Conservation (phyloP, 352 stramenopile genomes). For the Globisporangium paddicum region DNA sequence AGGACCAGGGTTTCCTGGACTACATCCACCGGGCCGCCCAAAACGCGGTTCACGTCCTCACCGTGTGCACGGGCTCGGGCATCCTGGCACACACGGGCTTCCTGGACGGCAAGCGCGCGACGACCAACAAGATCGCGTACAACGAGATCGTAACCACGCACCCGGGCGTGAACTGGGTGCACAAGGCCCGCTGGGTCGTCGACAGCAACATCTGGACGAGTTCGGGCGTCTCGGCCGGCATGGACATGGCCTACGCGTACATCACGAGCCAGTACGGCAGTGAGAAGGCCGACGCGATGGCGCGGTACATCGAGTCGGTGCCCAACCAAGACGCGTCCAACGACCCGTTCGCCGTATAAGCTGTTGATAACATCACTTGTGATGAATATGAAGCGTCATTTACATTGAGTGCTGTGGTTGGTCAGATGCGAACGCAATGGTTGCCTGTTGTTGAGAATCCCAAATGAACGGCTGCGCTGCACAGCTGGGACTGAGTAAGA, state of each 20-base stretch:
- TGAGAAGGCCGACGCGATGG: constrained; percentile 7
- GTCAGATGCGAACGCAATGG: no score
- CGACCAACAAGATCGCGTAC: constrained; percentile 26
- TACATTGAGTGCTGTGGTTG: not conserved
- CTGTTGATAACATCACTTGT: not conserved
- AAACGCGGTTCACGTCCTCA: constrained; percentile 14
- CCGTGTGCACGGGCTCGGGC: constrained; percentile 21
- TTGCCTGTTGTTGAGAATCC: no score
- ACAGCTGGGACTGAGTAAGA: no score
- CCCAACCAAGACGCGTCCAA: constrained; percentile 19
- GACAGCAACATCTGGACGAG: constrained; percentile 34
- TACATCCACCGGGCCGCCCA: constrained; percentile 15
- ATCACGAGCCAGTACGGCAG: constrained; percentile 14
- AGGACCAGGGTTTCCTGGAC: constrained; percentile 13
- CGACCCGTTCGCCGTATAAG: constrained; percentile 15
- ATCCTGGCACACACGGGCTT: constrained; percentile 23
- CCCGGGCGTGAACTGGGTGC: constrained; percentile 22
- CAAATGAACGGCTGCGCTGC: no score
- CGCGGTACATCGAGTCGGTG: constrained; percentile 18
- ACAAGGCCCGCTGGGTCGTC: constrained; percentile 28
- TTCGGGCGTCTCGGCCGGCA: constrained; percentile 30
- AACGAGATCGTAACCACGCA: constrained; percentile 11
- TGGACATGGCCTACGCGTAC: constrained; percentile 31
- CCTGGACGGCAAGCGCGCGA: constrained; percentile 23
- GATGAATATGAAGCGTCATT: not conserved